Base-by-base conservation (phyloP, 768 basidiomycete species). In the Mycena maculata region DNA sequence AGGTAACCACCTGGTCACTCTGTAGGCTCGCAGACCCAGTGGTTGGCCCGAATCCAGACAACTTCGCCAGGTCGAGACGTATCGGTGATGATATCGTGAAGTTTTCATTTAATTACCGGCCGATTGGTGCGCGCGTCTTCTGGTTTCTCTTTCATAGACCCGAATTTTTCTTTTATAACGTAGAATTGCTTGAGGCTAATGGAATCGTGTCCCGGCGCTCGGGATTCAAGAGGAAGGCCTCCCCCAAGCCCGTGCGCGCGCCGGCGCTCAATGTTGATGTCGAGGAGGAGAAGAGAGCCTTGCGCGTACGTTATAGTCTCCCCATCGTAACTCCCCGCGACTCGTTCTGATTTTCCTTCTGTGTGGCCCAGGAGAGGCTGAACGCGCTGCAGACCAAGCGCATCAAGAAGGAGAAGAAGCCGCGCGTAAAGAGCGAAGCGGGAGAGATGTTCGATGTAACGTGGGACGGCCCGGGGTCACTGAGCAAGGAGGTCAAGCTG, bases 101-200 rank as follows among this genome's bases (percentile, higher is more conserved):
- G 44, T 70, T 70, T 22, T 42, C 23, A 13, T 70, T 70, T 31
- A 53, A 58, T 49, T 70, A 70, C 42, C 64, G 69, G 5, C 69
- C 69, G 11, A 8, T 66, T 16, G 69, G 59, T 9, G 25, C 18
- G 55, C 47, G 4, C 3, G 3, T 10, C 31, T 31, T n/a, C n/a
- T n/a, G n/a, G n/a, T n/a, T n/a, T n/a, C n/a, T n/a, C n/a, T n/a
- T n/a, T n/a, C n/a, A n/a, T n/a, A n/a, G n/a, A n/a, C n/a, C n/a
- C n/a, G n/a, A n/a, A n/a, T n/a, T n/a, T n/a, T 28, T 23, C 5
- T 10, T n/a, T n/a, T 28, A 20, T 20, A 31, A 1, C 5, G 16
- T 25, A 68, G 67, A 64, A 22, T 27, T 70, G 23, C 69, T 70
- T 22, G 55, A 48, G 12, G 69, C 69, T 12, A 67, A 60, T 28